phyloP scores from a whole-genome alignment of 768 basidiomycete species.

The Boletus tylopilopsis region DNA sequence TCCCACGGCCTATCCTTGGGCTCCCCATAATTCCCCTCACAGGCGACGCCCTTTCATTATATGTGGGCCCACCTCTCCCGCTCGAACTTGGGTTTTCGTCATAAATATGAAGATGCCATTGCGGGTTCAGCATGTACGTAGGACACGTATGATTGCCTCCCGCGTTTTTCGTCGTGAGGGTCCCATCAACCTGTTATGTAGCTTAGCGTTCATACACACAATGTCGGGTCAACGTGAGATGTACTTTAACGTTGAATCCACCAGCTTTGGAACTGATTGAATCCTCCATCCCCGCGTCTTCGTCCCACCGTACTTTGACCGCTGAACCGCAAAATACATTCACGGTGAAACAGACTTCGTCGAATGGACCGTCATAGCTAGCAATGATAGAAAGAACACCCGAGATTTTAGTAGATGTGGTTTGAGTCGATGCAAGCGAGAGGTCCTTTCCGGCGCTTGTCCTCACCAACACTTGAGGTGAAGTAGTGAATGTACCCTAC shows the following conservation, averaged over 20 bases:
- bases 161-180: slow-evolving; percentile 64
- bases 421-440: background rate
- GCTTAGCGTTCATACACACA: background rate
- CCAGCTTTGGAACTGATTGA: background rate
- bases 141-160: slow-evolving; percentile 82
- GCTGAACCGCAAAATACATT: slow-evolving; percentile 43
- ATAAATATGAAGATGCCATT: slow-evolving; percentile 68
- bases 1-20: slow-evolving; percentile 7
- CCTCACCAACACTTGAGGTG: slow-evolving; percentile 39
- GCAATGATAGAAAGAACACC: slow-evolving; percentile 52
- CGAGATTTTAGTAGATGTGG: slow-evolving; percentile 22
- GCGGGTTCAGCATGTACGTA: slow-evolving; percentile 87
- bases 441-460: slow-evolving; percentile 7
- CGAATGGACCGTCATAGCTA: slow-evolving; percentile 65
- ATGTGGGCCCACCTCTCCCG: background rate
- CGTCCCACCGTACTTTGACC: slow-evolving; percentile 45
- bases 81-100: slow-evolving; percentile 23
- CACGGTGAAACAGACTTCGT: slow-evolving; percentile 66
- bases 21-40: background rate
- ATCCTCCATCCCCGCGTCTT: slow-evolving; percentile 25
- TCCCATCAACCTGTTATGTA: slow-evolving; percentile 49
- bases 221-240: background rate
- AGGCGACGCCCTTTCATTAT: background rate
- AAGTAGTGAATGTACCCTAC: slow-evolving; percentile 43
- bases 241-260: slow-evolving; percentile 16